Evolutionary conservation across 1,284 basidiomycete genomes (phyloP).

Genomic region (Heterobasidion parviporum): DNA sequence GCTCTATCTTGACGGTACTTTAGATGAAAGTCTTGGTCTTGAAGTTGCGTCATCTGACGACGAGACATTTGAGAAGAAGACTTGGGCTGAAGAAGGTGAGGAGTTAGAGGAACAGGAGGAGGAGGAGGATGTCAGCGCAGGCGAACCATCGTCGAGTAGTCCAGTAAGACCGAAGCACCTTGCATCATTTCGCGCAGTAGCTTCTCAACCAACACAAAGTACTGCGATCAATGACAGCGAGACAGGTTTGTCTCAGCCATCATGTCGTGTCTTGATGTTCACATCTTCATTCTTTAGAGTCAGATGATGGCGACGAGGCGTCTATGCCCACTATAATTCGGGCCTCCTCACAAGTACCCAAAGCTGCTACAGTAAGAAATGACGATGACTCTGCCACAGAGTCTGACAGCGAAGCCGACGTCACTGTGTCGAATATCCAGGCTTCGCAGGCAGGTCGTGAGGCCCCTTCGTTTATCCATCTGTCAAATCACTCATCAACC

Average conservation of each 20-base stretch:
- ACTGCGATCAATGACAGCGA: conserved; percentile 4
- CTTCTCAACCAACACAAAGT: neutral
- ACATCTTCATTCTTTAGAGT: conserved; percentile 4
- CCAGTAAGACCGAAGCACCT: conserved; percentile 2
- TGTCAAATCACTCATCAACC: neutral
- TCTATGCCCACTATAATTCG: no score
- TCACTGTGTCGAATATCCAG: neutral
- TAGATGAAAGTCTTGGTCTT: conserved; percentile 9
- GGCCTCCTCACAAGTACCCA: no score
- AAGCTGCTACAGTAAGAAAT: neutral
- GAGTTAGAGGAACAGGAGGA: conserved; percentile 9
- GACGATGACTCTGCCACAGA: conserved; percentile 31
- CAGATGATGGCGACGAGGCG: neutral
- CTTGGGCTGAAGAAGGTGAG: conserved; percentile 4
- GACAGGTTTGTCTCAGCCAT: conserved; percentile 8
- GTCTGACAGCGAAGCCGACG: conserved; percentile 7
- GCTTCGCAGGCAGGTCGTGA: neutral
- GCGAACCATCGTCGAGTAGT: conserved; percentile 1
- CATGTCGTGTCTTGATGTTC: neutral
- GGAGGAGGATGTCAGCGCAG: conserved; percentile 1
- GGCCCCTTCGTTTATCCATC: neutral
- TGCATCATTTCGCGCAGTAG: neutral
- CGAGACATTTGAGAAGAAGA: conserved; percentile 1
- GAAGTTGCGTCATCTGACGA: conserved; percentile 9
- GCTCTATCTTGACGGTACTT: neutral